Base-by-base conservation (phyloP, 2,329 filamentous ascomycete species). In the Pestalotiopsis fici region DNA sequence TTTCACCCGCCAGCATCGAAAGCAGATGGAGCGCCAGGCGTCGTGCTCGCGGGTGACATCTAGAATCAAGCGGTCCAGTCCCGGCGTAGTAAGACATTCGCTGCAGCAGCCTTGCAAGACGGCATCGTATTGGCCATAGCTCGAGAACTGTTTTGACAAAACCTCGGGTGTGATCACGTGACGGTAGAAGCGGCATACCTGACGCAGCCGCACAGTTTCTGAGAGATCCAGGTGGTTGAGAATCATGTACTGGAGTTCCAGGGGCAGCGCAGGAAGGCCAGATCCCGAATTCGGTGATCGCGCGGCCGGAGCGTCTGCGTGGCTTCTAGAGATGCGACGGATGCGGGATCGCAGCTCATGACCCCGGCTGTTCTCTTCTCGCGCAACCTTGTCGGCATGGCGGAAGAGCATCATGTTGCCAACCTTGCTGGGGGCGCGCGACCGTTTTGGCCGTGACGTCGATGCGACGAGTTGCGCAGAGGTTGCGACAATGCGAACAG, bases 21-120 rank as follows among this genome's bases (percentile, higher is more conserved):
- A 76, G 65, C 75, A 76, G n/a, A 76, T 71, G 54, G 75, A 75
- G 60, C 69, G 74, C 75, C 75, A 76, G 54, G 62, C 59, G 59
- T 68, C 64, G 61, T 62, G 54, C 25, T 66, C 66, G 54, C 69
- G 67, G 39, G 64, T 68, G 43, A 69, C 69, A 62, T 76, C 74
- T 21, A 75, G 54, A 27, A 77, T 72, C 7, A 76, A 66, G 27
- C 72, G 74, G 62, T 74, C 73, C 54, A 74, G 69, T 9, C 74
- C 74, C 3, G 75, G 75, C 25, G 72, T 71, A 47, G 67, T 71
- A 21, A 77, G 68, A 62, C 75, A 77, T 67, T 74, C 68, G 56
- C 66, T 71, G 68, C 75, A 77, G 64, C 74, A 76, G 47, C 69
- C 68, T 23, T 67, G 66, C 54, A 76, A 67, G 35, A 61, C 64